phyloP scores from a whole-genome alignment of 352 stramenopile species.

The Peronospora destructor region DNA sequence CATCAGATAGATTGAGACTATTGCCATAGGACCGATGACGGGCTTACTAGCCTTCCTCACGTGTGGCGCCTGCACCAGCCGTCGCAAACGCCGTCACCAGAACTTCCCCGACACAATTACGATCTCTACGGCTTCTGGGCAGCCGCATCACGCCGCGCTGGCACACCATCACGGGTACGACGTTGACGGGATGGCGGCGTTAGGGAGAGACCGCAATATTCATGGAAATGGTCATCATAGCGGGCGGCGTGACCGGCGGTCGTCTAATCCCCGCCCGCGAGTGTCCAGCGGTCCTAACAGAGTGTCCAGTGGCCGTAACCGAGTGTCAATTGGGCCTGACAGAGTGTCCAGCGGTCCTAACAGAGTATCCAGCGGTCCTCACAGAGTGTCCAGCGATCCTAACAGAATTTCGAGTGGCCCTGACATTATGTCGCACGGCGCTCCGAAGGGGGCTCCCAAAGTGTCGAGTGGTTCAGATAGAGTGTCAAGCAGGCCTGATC shows the following conservation, averaged over 20 bases:
- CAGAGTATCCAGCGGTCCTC: constrained; percentile 5
- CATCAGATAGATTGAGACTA: background rate
- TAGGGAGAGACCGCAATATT: constrained; percentile 1
- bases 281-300: constrained; percentile 3
- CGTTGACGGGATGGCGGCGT: constrained; percentile 17
- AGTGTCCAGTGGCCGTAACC: constrained; percentile 2
- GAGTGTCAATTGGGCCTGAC: constrained; percentile 4
- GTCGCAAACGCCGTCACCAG: constrained; percentile 24
- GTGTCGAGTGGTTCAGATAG: constrained; percentile 1
- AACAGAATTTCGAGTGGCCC: constrained; percentile 7
- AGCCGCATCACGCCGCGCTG: constrained; percentile 18
- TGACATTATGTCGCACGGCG: background rate
- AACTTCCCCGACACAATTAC: constrained; percentile 36
- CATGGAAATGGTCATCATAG: constrained; percentile 5
- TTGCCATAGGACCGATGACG: constrained; percentile 3
- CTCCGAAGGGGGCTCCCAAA: background rate
- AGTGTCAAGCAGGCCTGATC: no score
- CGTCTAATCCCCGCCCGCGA: constrained; percentile 14
- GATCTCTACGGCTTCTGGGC: constrained; percentile 22
- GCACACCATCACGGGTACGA: constrained; percentile 29
- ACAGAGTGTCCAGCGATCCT: no score
- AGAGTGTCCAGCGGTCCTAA: constrained; percentile 8
- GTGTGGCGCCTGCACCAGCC: constrained; percentile 26
- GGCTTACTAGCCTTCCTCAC: constrained; percentile 31
- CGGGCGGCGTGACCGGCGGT: constrained; percentile 6